Base-by-base conservation (phyloP, 1,284 basidiomycete genomes). In the Fomitopsis schrenkii region DNA sequence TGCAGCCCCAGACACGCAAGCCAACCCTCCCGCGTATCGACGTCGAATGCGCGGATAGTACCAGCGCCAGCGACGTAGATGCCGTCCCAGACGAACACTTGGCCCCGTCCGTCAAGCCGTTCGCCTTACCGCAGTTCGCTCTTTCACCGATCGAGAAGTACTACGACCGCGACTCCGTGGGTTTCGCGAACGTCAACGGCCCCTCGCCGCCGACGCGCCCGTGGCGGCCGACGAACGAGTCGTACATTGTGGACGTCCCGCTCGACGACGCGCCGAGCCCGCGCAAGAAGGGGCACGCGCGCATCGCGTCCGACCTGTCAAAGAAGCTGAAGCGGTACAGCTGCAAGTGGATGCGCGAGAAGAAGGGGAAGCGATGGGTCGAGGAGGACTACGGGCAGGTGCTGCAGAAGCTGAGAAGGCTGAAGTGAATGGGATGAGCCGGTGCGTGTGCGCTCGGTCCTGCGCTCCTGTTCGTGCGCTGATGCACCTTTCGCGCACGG, bases 351-450 rank as follows among this genome's bases (percentile, higher is more conserved):
- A 54, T 54, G 8, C 28, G 52, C 17, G 52, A 54, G n/a, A 54
- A 54, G 52, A 54, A 38, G 35, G 52, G 52, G n/a, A 54, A 19
- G 35, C 52, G 52, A 36, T 54, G 52, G 52, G 52, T 54, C n/a
- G 52, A 54, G 52, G 52, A 54, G 19, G 52, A 54, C n/a, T 54
- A 53, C 17, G 50, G 50, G 5, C 22, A 14, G 14, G 50, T 53
- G 52, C 12, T 54, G 36, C 52, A 40, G 52, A 54, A 54, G 52
- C 35, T 54, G 35, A 36, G 52, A 12, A 28, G 35, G 35, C 22
- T 54, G 52, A 54, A 40, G n/a, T 54, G 36, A 54, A 22, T 17
- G 36, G 22, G 5, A 33, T 53, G 26, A 19, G 44, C 19, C n/a
- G 44, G 44, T 40, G 38, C 38, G 38, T 40, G 14, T 36, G 35